phyloP scores from a whole-genome alignment of 768 basidiomycete species.

The Terana coerulea region DNA sequence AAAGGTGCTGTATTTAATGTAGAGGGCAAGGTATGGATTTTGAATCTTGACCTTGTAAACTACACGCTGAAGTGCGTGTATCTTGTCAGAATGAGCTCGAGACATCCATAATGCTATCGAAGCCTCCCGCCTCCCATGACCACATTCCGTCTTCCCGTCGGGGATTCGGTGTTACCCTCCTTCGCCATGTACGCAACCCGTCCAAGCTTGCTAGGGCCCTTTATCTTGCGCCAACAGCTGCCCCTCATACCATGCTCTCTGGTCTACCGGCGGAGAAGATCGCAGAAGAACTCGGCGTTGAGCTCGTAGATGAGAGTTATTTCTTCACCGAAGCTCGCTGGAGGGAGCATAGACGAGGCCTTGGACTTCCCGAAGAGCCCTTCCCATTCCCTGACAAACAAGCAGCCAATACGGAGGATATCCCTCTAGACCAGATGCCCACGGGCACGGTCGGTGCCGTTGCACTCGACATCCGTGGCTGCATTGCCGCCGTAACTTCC shows the following conservation, averaged over 20 bases:
- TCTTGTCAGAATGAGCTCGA: conserved; percentile 73
- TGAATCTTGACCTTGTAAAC: neutral
- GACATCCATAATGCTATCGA: conserved; percentile 76
- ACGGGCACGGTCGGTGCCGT: conserved; percentile 85
- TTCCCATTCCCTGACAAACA: conserved; percentile 31
- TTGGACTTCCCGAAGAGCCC: conserved; percentile 71
- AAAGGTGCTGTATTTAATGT: conserved; percentile 83
- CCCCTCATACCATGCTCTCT: conserved; percentile 69
- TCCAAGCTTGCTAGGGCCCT: conserved; percentile 65
- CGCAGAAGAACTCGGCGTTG: conserved; percentile 48
- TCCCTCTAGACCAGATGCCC: conserved; percentile 54
- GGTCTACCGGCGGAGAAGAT: conserved; percentile 60
- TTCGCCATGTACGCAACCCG: conserved; percentile 69
- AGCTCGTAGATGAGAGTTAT: conserved; percentile 69
- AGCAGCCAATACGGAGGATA: neutral
- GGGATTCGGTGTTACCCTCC: conserved; percentile 60
- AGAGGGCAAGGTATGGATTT: conserved; percentile 61
- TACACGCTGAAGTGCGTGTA: neutral
- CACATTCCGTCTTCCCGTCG: conserved; percentile 55
- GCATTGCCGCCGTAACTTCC: conserved; percentile 69
- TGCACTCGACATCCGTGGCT: conserved; percentile 70
- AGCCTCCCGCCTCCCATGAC: conserved; percentile 64
- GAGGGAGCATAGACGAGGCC: conserved; percentile 70
- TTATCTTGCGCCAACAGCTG: conserved; percentile 62
- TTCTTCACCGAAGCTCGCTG: conserved; percentile 75